phyloP scores from a whole-genome alignment of 2,329 filamentous ascomycete genomes.

The Blastomyces emzantsi region DNA sequence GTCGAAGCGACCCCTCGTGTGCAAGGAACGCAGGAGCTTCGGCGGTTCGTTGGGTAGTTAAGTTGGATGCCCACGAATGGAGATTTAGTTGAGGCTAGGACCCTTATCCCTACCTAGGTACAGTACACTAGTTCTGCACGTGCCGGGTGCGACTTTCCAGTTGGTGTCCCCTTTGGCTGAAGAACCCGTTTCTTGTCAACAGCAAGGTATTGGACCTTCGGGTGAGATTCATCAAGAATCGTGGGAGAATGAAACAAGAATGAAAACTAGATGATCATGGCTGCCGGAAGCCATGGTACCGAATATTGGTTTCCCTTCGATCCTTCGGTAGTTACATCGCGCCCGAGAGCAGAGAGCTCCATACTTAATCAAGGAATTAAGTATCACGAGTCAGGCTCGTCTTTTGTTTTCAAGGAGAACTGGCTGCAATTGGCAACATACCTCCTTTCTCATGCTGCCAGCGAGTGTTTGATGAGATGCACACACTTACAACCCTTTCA shows the following conservation, averaged over 20 bases:
- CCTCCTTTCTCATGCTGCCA: not conserved
- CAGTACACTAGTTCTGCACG: not conserved
- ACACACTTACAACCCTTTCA: not conserved
- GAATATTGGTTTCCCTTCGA: not conserved
- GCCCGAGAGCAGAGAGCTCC: conserved; percentile 1
- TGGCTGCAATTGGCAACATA: not conserved
- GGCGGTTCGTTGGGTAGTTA: not conserved
- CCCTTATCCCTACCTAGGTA: not conserved
- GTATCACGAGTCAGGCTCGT: no score
- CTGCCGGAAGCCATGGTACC: not conserved
- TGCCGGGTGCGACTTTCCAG: not conserved
- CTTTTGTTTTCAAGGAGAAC: not conserved
- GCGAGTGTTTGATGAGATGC: not conserved
- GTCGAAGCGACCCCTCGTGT: not conserved
- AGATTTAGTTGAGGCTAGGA: not conserved
- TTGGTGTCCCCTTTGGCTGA: not conserved
- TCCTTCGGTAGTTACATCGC: not conserved
- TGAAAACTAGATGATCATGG: not conserved
- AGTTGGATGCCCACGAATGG: not conserved
- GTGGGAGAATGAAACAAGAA: not conserved
- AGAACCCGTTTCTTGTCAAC: not conserved
- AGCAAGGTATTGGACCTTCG: not conserved
- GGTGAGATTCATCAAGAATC: not conserved
- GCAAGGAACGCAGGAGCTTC: not conserved
- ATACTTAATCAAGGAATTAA: not conserved